phyloP scores from a whole-genome alignment of 2,329 filamentous ascomycete genomes.

The Scedosporium dehoogii region DNA sequence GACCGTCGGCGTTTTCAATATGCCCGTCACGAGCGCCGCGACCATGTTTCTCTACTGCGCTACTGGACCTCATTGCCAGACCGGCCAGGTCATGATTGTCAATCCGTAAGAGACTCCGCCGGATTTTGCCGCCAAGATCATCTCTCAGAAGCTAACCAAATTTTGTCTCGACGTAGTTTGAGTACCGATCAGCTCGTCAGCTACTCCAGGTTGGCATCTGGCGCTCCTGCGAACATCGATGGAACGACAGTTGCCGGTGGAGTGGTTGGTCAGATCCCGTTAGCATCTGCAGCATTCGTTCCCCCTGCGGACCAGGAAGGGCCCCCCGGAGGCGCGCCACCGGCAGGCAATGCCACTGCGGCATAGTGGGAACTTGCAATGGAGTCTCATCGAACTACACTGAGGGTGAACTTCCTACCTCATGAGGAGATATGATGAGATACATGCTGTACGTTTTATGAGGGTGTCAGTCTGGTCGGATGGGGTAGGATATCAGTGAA shows the following conservation, averaged over 20 bases:
- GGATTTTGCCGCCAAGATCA: background rate
- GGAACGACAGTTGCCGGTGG: conserved; percentile 18
- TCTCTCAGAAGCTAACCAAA: background rate
- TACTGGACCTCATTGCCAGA: conserved; percentile 36
- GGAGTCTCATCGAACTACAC: too few species aligned
- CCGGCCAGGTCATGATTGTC: conserved; percentile 39
- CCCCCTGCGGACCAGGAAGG: conserved; percentile 6
- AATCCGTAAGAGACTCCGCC: conserved; percentile 27
- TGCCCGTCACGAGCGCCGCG: conserved; percentile 31
- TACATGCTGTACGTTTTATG: too few species aligned
- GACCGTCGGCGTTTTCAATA: conserved; percentile 33
- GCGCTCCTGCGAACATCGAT: conserved; percentile 16
- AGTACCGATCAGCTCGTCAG: conserved; percentile 19
- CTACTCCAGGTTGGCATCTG: conserved; percentile 16
- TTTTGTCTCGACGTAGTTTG: conserved; percentile 8
- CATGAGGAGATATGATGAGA: too few species aligned
- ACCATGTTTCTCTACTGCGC: conserved; percentile 43
- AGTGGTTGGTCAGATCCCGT: conserved; percentile 18
- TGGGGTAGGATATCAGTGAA: too few species aligned
- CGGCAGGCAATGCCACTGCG: too few species aligned
- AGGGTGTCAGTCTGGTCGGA: too few species aligned
- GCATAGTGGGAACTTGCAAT: too few species aligned
- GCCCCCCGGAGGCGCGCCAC: too few species aligned
- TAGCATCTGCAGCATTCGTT: conserved; percentile 18
- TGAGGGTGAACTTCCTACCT: too few species aligned